Percentiles rank a stretch among this genome's conserved stretches.
phyloP scores from a whole-genome alignment of 2,329 filamentous ascomycete genomes.

The Ophiostoma pallidulum region DNA sequence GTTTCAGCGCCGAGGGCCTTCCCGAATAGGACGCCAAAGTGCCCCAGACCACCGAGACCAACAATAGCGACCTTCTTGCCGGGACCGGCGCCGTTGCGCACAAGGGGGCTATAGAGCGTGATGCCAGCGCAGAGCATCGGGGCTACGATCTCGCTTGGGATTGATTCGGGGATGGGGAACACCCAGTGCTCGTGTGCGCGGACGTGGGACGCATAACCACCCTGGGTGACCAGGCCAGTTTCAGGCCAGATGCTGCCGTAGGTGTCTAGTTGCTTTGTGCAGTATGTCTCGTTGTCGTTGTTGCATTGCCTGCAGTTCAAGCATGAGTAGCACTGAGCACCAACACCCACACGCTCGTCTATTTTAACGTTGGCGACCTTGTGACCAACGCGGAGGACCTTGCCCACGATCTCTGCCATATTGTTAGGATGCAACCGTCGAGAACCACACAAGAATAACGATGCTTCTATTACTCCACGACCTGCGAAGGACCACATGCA shows the following conservation, averaged over 20 bases:
- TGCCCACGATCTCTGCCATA: constrained; percentile 54
- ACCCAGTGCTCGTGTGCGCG: constrained; percentile 61
- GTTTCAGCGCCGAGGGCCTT: constrained; percentile 55
- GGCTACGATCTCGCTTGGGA: constrained; percentile 53
- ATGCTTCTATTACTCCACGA: no score
- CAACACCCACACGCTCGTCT: constrained; percentile 58
- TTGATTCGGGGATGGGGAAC: constrained; percentile 64
- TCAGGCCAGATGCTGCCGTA: constrained; percentile 46
- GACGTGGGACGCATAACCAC: constrained; percentile 36
- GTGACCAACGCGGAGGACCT: constrained; percentile 55
- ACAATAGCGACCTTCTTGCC: constrained; percentile 72
- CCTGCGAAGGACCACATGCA: no score
- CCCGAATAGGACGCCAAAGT: constrained; percentile 60
- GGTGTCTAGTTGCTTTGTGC: constrained; percentile 47
- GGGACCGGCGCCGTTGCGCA: constrained; percentile 63
- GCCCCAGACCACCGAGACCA: constrained; percentile 63
- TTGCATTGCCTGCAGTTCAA: constrained; percentile 55
- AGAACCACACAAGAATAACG: no score
- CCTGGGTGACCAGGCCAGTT: constrained; percentile 45
- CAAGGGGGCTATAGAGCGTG: constrained; percentile 68
- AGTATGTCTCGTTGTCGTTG: constrained; percentile 59
- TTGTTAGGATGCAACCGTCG: neutral
- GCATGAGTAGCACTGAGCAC: constrained; percentile 56
- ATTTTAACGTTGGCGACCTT: constrained; percentile 50
- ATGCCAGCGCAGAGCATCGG: constrained; percentile 80